Evolutionary conservation across 164 flowering plant genomes (phyloP).

Genomic region (Brasenia schreberi): DNA sequence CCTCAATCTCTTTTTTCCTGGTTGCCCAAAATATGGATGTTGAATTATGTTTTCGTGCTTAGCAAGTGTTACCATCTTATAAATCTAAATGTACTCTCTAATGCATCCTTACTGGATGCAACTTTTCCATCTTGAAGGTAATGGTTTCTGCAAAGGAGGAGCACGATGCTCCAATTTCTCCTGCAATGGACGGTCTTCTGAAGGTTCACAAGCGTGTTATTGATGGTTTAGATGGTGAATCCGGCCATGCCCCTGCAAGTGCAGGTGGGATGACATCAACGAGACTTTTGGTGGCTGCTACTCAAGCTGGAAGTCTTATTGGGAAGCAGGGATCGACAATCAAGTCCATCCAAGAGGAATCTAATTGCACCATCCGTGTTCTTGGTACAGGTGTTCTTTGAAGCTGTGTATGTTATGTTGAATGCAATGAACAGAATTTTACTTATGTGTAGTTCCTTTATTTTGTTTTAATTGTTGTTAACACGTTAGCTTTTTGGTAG

Average conservation of each 20-base stretch:
- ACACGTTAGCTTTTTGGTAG: too few relatives aligned
- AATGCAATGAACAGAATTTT: too few relatives aligned
- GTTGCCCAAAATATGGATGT: too few relatives aligned
- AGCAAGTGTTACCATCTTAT: too few relatives aligned
- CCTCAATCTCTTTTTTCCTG: too few relatives aligned
- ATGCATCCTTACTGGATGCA: neutral
- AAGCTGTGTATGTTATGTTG: neutral
- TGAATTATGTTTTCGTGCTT: too few relatives aligned
- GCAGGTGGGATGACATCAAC: conserved; percentile 48
- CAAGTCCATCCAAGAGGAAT: conserved; percentile 86
- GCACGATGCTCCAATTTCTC: conserved; percentile 71
- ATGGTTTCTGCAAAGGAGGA: conserved; percentile 96
- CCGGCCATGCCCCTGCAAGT: conserved; percentile 34
- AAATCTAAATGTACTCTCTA: neutral
- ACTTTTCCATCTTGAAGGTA: conserved; percentile 32
- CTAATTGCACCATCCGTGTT: conserved; percentile 72
- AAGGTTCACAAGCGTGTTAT: conserved; percentile 71
- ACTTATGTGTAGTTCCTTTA: too few relatives aligned
- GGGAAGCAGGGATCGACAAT: conserved; percentile 93
- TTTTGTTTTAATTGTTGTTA: too few relatives aligned
- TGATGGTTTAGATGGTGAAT: conserved; percentile 64
- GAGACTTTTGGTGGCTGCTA: conserved; percentile 67
- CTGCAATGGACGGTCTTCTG: conserved; percentile 86
- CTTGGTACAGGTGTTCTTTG: conserved; percentile 56
- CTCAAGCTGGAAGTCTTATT: conserved; percentile 89